These are phyloP conservation scores for Russula foetens DNA, from an alignment of 768 basidiomycete species.

Conservation along the genomic window DNA sequence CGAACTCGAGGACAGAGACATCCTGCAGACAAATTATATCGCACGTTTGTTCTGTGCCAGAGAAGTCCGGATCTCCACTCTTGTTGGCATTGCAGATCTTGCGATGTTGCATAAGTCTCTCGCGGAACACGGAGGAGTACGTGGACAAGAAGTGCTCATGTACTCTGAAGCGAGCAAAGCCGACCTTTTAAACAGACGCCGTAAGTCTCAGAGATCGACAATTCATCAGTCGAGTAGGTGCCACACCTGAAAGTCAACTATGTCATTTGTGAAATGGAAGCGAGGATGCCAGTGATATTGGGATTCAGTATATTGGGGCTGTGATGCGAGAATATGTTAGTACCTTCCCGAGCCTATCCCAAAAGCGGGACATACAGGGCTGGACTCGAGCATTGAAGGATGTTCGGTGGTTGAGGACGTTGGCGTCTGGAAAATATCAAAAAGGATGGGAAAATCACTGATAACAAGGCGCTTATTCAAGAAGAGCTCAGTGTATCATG, in stretches of 20 bases:
- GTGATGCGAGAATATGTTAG: background rate
- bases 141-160: background rate
- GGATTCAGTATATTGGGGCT: background rate
- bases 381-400: background rate
- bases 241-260: background rate
- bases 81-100: background rate
- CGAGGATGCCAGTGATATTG: background rate
- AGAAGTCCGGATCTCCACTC: background rate
- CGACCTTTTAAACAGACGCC: background rate
- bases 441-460: too few relatives aligned
- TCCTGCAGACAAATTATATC: background rate
- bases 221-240: background rate
- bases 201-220: background rate
- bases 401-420: too few relatives aligned
- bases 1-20: conserved; percentile 3
- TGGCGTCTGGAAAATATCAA: too few relatives aligned
- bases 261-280: background rate
- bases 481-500: too few relatives aligned
- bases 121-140: background rate
- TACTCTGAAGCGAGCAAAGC: background rate
- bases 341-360: background rate
- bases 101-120: background rate
- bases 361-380: background rate
- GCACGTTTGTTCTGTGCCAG: too few relatives aligned
- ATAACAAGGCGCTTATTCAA: too few relatives aligned